Percentiles rank a stretch among this genome's conserved stretches.
Conservation (phyloP, 1,284 basidiomycete genomes). For the Cystobasidium sp. region DNA sequence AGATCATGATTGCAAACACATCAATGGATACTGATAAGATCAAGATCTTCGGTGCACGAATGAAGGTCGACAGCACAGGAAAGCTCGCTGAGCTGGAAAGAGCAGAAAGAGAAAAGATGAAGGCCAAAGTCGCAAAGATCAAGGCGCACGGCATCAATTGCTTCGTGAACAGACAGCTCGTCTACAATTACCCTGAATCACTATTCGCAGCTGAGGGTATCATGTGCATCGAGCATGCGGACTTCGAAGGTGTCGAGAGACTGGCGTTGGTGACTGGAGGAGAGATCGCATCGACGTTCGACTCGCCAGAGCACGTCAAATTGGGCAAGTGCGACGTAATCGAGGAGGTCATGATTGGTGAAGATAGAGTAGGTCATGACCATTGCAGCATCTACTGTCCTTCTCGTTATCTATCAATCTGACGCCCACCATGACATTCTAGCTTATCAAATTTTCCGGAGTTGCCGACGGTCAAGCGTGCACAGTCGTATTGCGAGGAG, state of each 20-base stretch:
- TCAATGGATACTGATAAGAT: constrained; percentile 99
- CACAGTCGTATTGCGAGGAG: constrained; percentile 95
- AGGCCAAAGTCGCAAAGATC: constrained; percentile 94
- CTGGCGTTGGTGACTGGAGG: constrained; percentile 95
- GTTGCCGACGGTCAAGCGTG: constrained; percentile 98
- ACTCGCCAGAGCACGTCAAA: constrained; percentile 88
- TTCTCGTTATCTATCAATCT: too few species aligned
- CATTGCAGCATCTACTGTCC: too few species aligned
- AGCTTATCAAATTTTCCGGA: constrained; percentile 99
- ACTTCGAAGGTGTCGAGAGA: constrained; percentile 98
- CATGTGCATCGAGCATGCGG: constrained; percentile 96
- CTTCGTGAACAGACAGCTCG: constrained; percentile 97
- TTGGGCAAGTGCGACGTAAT: constrained; percentile 92
- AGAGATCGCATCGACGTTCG: constrained; percentile 96
- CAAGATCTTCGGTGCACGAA: constrained; percentile 95
- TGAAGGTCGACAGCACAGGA: constrained; percentile 93
- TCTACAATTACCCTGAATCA: constrained; percentile 99
- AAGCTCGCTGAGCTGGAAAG: constrained; percentile 93
- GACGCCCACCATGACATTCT: too few species aligned
- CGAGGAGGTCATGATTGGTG: constrained; percentile 99
- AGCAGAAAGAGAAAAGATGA: constrained; percentile 88
- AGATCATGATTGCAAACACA: constrained; percentile 97
- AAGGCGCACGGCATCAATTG: constrained; percentile 94
- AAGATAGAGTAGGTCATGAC: constrained; percentile 94
- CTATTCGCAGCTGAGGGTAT: constrained; percentile 92